Conservation (phyloP, 2,329 filamentous ascomycete species). For the Cryphonectria carpinicola region DNA sequence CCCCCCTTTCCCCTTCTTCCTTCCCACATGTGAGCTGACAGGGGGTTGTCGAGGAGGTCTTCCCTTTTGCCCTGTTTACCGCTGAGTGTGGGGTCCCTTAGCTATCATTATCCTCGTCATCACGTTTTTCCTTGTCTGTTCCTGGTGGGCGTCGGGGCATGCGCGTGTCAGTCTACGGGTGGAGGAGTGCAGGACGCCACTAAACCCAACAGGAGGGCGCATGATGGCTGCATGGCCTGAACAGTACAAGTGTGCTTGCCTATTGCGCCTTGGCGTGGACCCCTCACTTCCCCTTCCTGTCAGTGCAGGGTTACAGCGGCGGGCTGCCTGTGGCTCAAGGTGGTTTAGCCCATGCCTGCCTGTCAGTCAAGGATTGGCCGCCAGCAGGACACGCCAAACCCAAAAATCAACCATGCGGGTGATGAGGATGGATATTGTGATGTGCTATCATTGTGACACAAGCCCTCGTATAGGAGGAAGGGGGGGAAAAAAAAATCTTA, state of each 20-base stretch:
- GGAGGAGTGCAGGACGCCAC: background rate
- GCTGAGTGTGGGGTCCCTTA: background rate
- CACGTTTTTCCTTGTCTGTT: background rate
- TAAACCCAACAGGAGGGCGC: constrained; percentile 1
- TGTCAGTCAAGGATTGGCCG: constrained; percentile 1
- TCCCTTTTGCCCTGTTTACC: background rate
- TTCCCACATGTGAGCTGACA: background rate
- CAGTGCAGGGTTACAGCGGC: constrained; percentile 5
- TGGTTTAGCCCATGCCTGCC: background rate
- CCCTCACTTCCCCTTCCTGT: constrained; percentile 16
- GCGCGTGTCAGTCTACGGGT: background rate
- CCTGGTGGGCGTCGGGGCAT: background rate
- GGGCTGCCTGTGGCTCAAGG: constrained; percentile 8
- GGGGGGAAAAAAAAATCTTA: background rate
- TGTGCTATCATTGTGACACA: constrained; percentile 1
- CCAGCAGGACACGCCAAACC: constrained; percentile 8
- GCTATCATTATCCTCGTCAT: background rate
- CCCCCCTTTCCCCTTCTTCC: too few relatives aligned
- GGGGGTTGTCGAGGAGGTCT: background rate
- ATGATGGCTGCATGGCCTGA: background rate
- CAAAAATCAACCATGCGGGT: background rate
- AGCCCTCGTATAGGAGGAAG: background rate
- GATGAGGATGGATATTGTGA: constrained; percentile 1
- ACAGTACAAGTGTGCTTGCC: constrained; percentile 13
- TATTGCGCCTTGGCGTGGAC: constrained; percentile 17